phyloP scores from a whole-genome alignment of 331 rosid species.

The Telfairia occidentalis region DNA sequence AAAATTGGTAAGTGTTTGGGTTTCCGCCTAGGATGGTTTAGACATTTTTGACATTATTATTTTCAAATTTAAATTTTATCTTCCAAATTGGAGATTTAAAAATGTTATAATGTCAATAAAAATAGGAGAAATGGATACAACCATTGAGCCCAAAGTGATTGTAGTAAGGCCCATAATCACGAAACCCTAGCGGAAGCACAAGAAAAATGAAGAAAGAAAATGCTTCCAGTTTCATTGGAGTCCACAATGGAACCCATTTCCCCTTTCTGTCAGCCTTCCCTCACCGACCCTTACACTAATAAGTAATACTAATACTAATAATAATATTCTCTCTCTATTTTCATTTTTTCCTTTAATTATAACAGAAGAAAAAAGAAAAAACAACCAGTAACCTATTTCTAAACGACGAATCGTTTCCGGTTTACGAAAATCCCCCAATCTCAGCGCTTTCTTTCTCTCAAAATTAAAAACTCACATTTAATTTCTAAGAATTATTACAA shows the following conservation, averaged over 20 bases:
- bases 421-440: neutral
- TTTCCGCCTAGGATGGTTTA: too few relatives aligned
- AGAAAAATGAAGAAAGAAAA: neutral
- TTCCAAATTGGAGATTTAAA: too few relatives aligned
- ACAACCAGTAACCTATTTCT: neutral
- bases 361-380: too few relatives aligned
- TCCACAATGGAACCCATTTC: neutral
- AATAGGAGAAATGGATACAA: neutral
- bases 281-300: constrained; percentile 9
- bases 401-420: neutral
- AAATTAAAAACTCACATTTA: neutral
- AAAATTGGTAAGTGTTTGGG: too few relatives aligned
- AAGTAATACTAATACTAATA: neutral
- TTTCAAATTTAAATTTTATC: too few relatives aligned
- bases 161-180: neutral
- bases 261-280: neutral
- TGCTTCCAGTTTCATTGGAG: neutral
- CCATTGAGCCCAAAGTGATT: neutral
- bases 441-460: neutral
- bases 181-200: neutral
- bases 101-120: too few relatives aligned
- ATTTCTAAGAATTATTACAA: neutral
- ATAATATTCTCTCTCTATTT: neutral
- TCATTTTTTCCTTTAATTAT: neutral
- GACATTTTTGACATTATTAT: too few relatives aligned